Evolutionary conservation across 805 yeast genomes (phyloP), one percentile per base, ranked within the genome.

Genomic region (Schwanniomyces yamadae): DNA sequence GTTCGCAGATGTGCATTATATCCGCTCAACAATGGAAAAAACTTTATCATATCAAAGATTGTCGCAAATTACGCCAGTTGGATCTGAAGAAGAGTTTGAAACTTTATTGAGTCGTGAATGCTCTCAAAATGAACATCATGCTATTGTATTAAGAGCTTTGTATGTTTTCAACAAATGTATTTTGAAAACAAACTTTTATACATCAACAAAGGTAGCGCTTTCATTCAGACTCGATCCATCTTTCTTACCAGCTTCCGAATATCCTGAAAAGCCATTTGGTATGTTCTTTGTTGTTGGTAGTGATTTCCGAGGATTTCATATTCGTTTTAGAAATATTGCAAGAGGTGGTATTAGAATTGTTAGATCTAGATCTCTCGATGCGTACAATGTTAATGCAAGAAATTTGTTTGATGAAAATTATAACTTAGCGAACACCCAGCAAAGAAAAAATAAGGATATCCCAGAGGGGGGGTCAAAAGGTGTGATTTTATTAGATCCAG

Each of bases 401-500:
- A 85, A 86, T 51, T 75, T 91, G 66, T 89, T 91, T 61, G 98
- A 93, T 61, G 99, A 91, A 65, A 91, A 93, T 67, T 91, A 93
- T 66, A 90, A 90, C 59, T 76, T 91, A 62, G 98, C 99, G 26
- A 78, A 82, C 37, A 91, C 99, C 28, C 99, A 91, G 66, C 99
- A 93, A 69, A 77, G 91, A 48, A 91, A 91, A 67, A 93, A 91
- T 69, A 91, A 91, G 71, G 99, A 91, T 69, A 93, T 91, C 41
- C 98, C 99, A 32, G 99, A 91, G 72, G 98, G 99, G 58, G 99
- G 99, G 23, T 87, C 97, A 26, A 91, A 91, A 62, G 99, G 99
- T 68, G 99, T 93, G 31, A 85, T 93, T 39, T 74, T 91, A 52
- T 73, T 91, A 48, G 90, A 84, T 54, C 82, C 84, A 28, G 85